Evolutionary conservation across 2,329 filamentous ascomycete species (phyloP).

Genomic region (Teratosphaeriaceae sp.): DNA sequence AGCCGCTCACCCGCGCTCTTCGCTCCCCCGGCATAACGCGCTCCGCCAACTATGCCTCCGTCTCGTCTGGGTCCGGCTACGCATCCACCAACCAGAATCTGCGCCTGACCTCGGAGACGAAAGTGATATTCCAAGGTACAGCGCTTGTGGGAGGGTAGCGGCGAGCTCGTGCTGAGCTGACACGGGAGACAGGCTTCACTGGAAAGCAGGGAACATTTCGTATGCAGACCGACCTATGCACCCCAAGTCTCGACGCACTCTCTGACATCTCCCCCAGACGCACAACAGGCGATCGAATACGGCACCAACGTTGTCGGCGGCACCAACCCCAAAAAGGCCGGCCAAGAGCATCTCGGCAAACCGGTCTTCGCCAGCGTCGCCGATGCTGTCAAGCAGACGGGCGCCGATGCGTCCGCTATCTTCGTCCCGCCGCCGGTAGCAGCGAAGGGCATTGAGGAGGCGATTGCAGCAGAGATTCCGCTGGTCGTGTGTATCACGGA

Average conservation of each 20-base stretch:
- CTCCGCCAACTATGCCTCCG: conserved; percentile 70
- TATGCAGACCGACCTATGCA: no score
- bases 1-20: conserved; percentile 64
- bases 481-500: conserved; percentile 74
- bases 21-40: conserved; percentile 50
- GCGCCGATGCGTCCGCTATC: conserved; percentile 71
- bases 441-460: conserved; percentile 67
- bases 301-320: conserved; percentile 76
- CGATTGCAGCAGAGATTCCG: conserved; percentile 71
- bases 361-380: conserved; percentile 64
- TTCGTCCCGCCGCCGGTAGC: conserved; percentile 74
- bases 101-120: conserved; percentile 86
- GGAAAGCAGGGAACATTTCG: conserved; percentile 66
- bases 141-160: no score
- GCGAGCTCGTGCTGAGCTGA: no score
- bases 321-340: conserved; percentile 63
- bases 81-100: conserved; percentile 55
- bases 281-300: conserved; percentile 93
- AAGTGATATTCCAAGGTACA: conserved; percentile 95
- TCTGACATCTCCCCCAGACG: no score
- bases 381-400: conserved; percentile 61
- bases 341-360: conserved; percentile 65
- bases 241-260: no score
- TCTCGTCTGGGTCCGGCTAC: conserved; percentile 37
- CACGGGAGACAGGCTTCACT: no score